Percentiles rank a stretch among this genome's conserved stretches.
phyloP scores from a whole-genome alignment of 345 rosid genomes.

The Chamaenerion angustifolium region DNA sequence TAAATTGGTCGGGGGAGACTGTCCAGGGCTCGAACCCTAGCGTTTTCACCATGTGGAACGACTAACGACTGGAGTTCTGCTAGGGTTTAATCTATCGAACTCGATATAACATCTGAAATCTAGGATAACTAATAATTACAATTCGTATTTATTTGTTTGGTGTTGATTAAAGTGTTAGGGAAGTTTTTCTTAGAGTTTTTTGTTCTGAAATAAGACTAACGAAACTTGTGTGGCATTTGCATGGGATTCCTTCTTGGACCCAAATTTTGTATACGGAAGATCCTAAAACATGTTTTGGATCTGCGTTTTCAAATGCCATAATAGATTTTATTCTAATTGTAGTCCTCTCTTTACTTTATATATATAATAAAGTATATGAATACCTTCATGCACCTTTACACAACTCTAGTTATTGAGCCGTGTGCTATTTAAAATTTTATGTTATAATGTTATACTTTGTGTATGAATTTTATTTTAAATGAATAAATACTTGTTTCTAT shows the following conservation, averaged over 20 bases:
- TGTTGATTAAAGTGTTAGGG: neutral
- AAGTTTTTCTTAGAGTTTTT: no score
- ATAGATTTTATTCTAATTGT: neutral
- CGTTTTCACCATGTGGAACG: slow-evolving; percentile 87
- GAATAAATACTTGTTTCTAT: no score
- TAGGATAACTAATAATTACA: no score
- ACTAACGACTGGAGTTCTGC: slow-evolving; percentile 12
- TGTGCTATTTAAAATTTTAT: no score
- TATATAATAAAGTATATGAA: no score
- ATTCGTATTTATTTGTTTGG: no score
- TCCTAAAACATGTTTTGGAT: slow-evolving; percentile 1
- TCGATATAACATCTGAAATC: neutral
- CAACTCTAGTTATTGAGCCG: no score
- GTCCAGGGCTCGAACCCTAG: slow-evolving; percentile 65
- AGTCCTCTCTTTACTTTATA: no score
- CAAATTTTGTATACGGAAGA: slow-evolving; percentile 13
- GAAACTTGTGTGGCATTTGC: neutral
- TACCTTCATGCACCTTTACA: no score
- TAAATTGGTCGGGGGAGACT: slow-evolving; percentile 59
- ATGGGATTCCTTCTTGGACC: slow-evolving; percentile 6
- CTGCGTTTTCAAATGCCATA: neutral
- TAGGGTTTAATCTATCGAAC: no score
- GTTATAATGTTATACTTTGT: no score
- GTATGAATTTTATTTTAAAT: no score
- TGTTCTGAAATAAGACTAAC: neutral